Evolutionary conservation across 2,329 filamentous ascomycete genomes (phyloP).

Genomic region (Colletotrichum sp.): DNA sequence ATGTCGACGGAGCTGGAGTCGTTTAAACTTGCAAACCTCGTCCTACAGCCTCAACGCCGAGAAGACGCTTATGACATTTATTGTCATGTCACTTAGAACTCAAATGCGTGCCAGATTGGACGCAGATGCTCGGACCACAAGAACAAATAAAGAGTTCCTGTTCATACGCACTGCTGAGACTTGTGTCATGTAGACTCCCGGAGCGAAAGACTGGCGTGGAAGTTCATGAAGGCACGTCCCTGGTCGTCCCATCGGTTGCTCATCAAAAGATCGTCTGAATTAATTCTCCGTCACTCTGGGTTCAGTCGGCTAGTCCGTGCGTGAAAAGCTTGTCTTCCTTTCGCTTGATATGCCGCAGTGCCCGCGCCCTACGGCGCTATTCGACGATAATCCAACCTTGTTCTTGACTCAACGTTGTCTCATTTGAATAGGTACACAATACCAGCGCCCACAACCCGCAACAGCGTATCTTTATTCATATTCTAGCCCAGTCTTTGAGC

Average conservation of each 20-base stretch:
- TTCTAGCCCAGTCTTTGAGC: background rate
- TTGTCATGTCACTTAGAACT: fast-evolving
- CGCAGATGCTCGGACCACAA: background rate
- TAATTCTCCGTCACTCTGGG: fast-evolving
- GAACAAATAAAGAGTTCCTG: too few relatives aligned
- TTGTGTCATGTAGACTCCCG: background rate
- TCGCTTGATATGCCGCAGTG: background rate
- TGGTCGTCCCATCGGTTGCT: fast-evolving
- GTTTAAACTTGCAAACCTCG: background rate
- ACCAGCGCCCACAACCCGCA: too few relatives aligned
- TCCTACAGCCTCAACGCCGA: background rate
- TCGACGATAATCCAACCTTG: background rate
- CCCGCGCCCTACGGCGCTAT: fast-evolving
- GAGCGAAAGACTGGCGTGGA: fast-evolving
- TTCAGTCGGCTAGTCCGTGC: background rate
- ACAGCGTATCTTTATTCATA: background rate
- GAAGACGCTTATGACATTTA: background rate
- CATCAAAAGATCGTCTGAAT: background rate
- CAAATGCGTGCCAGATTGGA: background rate
- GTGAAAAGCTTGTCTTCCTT: fast-evolving
- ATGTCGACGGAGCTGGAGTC: background rate
- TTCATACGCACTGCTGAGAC: background rate
- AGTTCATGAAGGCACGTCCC: background rate
- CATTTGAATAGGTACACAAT: fast-evolving
- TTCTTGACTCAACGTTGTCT: background rate